Evolutionary conservation across 805 yeast species (phyloP).

Genomic region (Blastobotrys mokoenaii): DNA sequence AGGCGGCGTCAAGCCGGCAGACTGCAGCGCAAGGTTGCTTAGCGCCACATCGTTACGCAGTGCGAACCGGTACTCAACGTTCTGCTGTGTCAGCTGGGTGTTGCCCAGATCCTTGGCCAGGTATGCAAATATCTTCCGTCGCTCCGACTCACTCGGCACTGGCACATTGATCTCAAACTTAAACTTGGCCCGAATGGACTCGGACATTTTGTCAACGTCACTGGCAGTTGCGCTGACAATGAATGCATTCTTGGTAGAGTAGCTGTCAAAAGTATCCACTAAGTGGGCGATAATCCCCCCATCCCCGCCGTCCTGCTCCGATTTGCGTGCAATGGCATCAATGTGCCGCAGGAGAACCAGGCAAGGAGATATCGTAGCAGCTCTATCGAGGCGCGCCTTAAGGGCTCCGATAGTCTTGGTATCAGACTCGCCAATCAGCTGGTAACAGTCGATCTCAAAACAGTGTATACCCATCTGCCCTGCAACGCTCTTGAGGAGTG

Average conservation of each 20-base stretch:
- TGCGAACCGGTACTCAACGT: constrained; percentile 18
- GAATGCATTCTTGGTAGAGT: constrained; percentile 35
- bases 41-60: constrained; percentile 45
- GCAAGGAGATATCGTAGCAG: constrained; percentile 38
- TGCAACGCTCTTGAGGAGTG: constrained; percentile 48
- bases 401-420: constrained; percentile 71
- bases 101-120: constrained; percentile 22
- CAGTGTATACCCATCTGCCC: constrained; percentile 56
- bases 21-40: constrained; percentile 60
- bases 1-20: constrained; percentile 87
- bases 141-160: constrained; percentile 74
- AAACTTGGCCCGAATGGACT: constrained; percentile 53
- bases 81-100: not conserved
- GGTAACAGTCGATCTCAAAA: constrained; percentile 62
- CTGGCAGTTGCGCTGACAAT: constrained; percentile 59
- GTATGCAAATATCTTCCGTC: constrained; percentile 52
- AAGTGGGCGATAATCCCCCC: constrained; percentile 39
- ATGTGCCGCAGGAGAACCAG: constrained; percentile 59
- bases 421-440: constrained; percentile 60
- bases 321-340: constrained; percentile 62
- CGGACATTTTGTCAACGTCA: constrained; percentile 62
- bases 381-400: constrained; percentile 65
- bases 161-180: constrained; percentile 69
- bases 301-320: constrained; percentile 48
- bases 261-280: constrained; percentile 47